phyloP scores from a whole-genome alignment of 352 stramenopile genomes.

The Phytophthora pisi region DNA sequence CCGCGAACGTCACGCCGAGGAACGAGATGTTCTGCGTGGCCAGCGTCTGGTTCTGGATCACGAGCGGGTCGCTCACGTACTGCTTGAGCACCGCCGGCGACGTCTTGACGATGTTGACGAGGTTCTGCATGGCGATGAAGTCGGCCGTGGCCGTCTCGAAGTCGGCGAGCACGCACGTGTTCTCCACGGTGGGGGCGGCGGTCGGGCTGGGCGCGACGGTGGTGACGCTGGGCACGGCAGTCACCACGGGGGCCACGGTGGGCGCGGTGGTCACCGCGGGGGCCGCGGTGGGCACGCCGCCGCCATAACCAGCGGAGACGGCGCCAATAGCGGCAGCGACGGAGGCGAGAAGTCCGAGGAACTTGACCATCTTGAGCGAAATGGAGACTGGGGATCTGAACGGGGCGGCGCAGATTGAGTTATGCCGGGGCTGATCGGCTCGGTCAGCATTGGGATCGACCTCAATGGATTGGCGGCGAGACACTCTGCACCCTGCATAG shows the following conservation, averaged over 20 bases:
- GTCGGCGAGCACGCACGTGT: conserved; percentile 46
- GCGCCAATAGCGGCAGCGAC: conserved; percentile 18
- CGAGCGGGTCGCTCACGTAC: conserved; percentile 47
- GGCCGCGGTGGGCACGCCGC: conserved; percentile 1
- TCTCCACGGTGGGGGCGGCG: conserved; percentile 6
- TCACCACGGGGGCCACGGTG: not conserved
- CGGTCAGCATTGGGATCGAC: conserved; percentile 11
- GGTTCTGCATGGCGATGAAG: conserved; percentile 53
- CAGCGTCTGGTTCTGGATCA: conserved; percentile 45
- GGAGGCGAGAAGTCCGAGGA: conserved; percentile 26
- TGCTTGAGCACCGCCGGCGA: conserved; percentile 35
- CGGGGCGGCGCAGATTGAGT: conserved; percentile 32
- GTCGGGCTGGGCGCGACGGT: not conserved
- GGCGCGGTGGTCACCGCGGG: not conserved
- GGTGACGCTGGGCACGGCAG: not conserved
- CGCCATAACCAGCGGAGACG: conserved; percentile 23
- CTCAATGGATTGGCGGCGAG: conserved; percentile 9
- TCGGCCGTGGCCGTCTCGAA: conserved; percentile 53
- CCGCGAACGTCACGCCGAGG: conserved; percentile 51
- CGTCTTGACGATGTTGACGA: conserved; percentile 50
- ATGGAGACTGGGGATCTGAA: conserved; percentile 18
- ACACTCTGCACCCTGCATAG: conserved; percentile 1
- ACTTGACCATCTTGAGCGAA: conserved; percentile 35
- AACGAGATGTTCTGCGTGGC: conserved; percentile 51
- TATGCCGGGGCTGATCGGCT: conserved; percentile 17